Evolutionary conservation across 768 basidiomycete genomes (phyloP), one percentile per base, ranked within the genome.

Genomic region (Russula sp.): DNA sequence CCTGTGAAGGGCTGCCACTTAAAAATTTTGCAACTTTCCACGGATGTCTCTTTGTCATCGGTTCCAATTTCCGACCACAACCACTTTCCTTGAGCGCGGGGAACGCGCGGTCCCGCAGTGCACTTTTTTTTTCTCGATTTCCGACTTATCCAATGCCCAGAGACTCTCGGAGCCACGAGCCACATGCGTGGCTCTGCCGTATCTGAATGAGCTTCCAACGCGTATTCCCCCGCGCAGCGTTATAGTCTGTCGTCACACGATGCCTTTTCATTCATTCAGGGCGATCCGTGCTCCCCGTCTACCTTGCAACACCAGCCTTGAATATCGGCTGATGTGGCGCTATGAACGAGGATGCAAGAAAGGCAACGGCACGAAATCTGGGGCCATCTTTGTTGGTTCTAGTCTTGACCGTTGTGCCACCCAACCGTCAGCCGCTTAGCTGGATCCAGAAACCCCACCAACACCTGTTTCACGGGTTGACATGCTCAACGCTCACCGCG

Each of bases 301-400:
- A 13, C 49, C 14, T 51, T 51, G 47, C 42, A 38, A 29, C 6
- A 49, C 50, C 13, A 18, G 50, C 49, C 56, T 51, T 52, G 61
- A 46, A 62, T 14, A 32, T 50, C 61, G 49, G 61, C 9, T 51
- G 35, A 57, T 62, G 61, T 41, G 61, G 61, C 61, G 56, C 29
- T 62, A 38, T 41, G 49, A 51, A 56, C 25, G 8, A 25, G n/a
- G 35, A 43, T 16, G 56, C 61, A 62, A 58, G 61, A 61, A 61
- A 45, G 60, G 60, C 29, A 61, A 61, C 49, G 60, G 54, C 60
- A 29, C 34, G 36, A 25, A 35, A 49, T 61, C 55, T 36, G 48
- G 61, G 56, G 42, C 46, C 42, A 62, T 52, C 32, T 36, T 51
- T 61, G 41, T 61, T 29, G 61, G 61, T 62, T 62, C 61, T 62